Evolutionary conservation across 768 basidiomycete genomes (phyloP), one percentile per base, ranked within the genome.

Genomic region (Russula abietina): DNA sequence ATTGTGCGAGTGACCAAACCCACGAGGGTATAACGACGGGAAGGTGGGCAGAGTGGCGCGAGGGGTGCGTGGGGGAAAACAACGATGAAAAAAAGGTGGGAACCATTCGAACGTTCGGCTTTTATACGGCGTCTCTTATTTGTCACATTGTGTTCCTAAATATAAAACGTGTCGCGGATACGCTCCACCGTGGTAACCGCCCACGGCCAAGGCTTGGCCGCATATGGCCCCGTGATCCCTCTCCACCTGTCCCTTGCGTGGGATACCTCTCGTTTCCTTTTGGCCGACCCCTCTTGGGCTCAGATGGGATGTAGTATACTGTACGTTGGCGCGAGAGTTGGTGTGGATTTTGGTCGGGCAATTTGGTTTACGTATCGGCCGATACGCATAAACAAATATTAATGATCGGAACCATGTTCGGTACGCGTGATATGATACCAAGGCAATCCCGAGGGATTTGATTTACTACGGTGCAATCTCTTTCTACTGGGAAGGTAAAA

Each of bases 1-100:
- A 86, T 86, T 69, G 72, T 76, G 66, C 46, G 11, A 28, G 38
- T 6, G 33, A 67, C 56, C 64, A 68, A 68, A 56, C 71, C 65
- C 51, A 61, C 39, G 48, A 48, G 63, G 53, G 65, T 33, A 48
- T 49, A 66, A n/a, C 65, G 65, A 69, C 57, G 65, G 65, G 68
- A 60, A 68, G 65, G 67, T 62, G 73, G 68, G 65, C 69, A 69
- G 70, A 67, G 70, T 68, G 67, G 64, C 59, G 67, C 65, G 69
- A 60, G 68, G 68, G 68, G 67, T 67, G 73, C 66, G 66, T 62
- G 70, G 68, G 67, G 65, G 64, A 66, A 66, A 60, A 64, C 65
- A 66, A 58, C 57, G 67, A 43, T 46, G 65, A 48, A 56, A 56
- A 19, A 36, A 59, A 11, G 68, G 71, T 64, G 66, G 59, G 65